Conservation (phyloP, 495 filamentous ascomycete genomes). For the Tricharina praecox region DNA sequence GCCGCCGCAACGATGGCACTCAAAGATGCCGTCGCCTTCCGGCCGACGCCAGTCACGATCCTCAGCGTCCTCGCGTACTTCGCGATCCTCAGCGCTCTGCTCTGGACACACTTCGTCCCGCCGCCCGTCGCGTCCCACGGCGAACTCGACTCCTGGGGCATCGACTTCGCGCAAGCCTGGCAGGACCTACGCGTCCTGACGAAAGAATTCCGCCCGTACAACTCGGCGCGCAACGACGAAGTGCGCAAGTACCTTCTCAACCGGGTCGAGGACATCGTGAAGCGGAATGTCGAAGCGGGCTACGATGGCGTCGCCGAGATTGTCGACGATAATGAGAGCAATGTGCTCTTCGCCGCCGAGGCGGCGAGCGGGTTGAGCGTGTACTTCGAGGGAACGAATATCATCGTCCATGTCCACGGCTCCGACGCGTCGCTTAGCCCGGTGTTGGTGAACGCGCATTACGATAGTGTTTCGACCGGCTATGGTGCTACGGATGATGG, state of each 20-base stretch:
- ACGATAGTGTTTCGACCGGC: constrained; percentile 84
- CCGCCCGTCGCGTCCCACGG: constrained; percentile 35
- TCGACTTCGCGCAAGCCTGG: constrained; percentile 77
- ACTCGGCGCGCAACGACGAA: constrained; percentile 64
- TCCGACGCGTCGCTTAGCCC: constrained; percentile 37
- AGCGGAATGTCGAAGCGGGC: constrained; percentile 34
- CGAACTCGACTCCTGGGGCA: constrained; percentile 38
- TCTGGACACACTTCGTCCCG: constrained; percentile 18
- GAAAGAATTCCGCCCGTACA: constrained; percentile 67
- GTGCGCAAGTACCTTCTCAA: constrained; percentile 59
- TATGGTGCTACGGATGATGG: constrained; percentile 79
- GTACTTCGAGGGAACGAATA: constrained; percentile 87
- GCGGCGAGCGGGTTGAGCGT: constrained; percentile 28
- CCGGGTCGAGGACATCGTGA: constrained; percentile 51
- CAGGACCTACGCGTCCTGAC: constrained; percentile 59
- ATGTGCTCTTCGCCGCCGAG: constrained; percentile 41
- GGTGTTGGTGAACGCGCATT: constrained; percentile 83
- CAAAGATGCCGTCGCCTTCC: constrained; percentile 43
- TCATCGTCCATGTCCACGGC: constrained; percentile 79
- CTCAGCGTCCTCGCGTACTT: constrained; percentile 54
- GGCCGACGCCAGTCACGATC: constrained; percentile 52
- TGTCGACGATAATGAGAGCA: constrained; percentile 66
- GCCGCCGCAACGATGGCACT: constrained; percentile 5
- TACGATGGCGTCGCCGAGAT: constrained; percentile 37
- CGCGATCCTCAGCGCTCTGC: constrained; percentile 42